A percentile compares a stretch with the other conserved stretches of the same genome.
Evolutionary conservation across 176 grass and related monocot species (phyloP).

Genomic region (Bothriochloa decipiens): DNA sequence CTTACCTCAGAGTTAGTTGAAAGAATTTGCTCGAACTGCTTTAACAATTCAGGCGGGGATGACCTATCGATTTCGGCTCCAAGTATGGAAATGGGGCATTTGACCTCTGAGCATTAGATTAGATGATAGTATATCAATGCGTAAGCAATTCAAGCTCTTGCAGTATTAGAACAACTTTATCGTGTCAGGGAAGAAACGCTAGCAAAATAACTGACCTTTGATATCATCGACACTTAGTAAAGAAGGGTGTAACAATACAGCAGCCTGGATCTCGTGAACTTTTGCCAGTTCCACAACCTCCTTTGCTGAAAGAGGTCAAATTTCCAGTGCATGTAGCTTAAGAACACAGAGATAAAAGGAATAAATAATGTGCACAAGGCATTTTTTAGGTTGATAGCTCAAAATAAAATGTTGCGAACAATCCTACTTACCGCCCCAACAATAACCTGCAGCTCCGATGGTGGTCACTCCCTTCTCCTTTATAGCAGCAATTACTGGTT

Average conservation of each 20-base stretch:
- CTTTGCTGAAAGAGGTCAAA: slow-evolving; percentile 49
- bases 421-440: slow-evolving; percentile 76
- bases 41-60: slow-evolving; percentile 58
- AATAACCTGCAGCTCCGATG: slow-evolving; percentile 80
- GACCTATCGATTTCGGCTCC: slow-evolving; percentile 63
- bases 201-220: slow-evolving; percentile 46
- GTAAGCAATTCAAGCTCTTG: slow-evolving; percentile 5
- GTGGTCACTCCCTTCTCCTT: slow-evolving; percentile 58
- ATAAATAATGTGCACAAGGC: not conserved
- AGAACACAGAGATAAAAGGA: not conserved
- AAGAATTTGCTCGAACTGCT: slow-evolving; percentile 61
- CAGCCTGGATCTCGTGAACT: slow-evolving; percentile 65
- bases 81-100: slow-evolving; percentile 70
- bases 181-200: not conserved
- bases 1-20: slow-evolving; percentile 55
- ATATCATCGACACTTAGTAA: slow-evolving; percentile 69
- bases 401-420: not conserved
- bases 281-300: slow-evolving; percentile 67
- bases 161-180: not conserved
- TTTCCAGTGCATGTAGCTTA: not conserved
- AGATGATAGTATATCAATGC: not conserved
- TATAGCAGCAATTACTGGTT: slow-evolving; percentile 70
- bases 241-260: slow-evolving; percentile 68
- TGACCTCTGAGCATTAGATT: slow-evolving; percentile 49
- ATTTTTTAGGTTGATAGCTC: not conserved